Evolutionary conservation across 2,329 filamentous ascomycete genomes (phyloP).

Genomic region (Sclerotinia borealis): DNA sequence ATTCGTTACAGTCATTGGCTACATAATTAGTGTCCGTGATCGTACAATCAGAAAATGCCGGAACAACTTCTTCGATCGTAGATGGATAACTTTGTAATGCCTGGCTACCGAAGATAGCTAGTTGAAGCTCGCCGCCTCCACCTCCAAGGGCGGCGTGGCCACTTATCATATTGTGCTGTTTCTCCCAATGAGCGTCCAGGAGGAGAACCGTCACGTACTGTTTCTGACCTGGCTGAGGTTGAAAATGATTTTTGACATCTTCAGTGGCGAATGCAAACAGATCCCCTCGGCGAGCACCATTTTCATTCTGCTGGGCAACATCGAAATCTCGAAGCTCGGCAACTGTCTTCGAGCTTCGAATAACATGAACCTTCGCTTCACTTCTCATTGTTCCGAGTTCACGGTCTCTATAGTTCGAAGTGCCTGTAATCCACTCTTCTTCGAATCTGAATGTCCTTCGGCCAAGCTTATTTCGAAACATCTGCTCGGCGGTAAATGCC

Average conservation of each 20-base stretch:
- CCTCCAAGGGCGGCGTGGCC: constrained; percentile 86
- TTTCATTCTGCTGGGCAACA: constrained; percentile 68
- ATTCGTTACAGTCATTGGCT: constrained; percentile 80
- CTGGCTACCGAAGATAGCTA: constrained; percentile 91
- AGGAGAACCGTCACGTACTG: constrained; percentile 83
- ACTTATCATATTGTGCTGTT: constrained; percentile 58
- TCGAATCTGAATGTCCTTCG: constrained; percentile 85
- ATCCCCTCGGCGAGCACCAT: constrained; percentile 63
- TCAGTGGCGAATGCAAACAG: constrained; percentile 73
- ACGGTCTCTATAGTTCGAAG: constrained; percentile 68
- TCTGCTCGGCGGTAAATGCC: constrained; percentile 93
- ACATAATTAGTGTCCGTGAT: constrained; percentile 74
- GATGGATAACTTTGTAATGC: constrained; percentile 86
- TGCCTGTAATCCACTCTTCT: constrained; percentile 87
- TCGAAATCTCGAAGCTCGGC: constrained; percentile 76
- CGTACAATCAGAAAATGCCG: constrained; percentile 86
- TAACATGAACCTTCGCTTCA: constrained; percentile 83
- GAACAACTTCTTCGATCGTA: constrained; percentile 81
- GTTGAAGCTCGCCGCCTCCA: constrained; percentile 61
- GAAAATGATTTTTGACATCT: constrained; percentile 73
- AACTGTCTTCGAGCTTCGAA: constrained; percentile 77
- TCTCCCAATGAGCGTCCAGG: constrained; percentile 86
- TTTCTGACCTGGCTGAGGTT: constrained; percentile 67
- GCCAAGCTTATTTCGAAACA: constrained; percentile 83
- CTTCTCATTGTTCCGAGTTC: constrained; percentile 71